Base-by-base conservation (phyloP, 306 rosid genomes). In the Lathyrus sativus region DNA sequence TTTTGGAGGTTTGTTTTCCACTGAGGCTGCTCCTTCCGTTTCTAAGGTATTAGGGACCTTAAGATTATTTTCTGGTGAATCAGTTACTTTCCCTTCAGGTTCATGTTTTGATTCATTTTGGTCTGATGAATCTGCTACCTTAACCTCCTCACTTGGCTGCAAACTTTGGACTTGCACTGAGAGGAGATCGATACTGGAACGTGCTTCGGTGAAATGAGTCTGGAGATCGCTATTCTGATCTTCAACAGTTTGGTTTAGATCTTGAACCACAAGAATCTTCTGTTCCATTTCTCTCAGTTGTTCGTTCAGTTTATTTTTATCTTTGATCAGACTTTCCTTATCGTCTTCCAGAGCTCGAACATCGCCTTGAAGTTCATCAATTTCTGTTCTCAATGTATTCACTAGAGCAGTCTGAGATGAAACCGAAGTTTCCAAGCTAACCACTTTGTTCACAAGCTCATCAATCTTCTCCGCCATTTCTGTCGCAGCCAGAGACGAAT, bases 381-480 rank as follows among this genome's bases (percentile, higher is more conserved):
- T 85, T 81, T 90, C 99, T 24, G 79, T 65, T 77, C 77, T 81
- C 76, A 90, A 61, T 71, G 85, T 83, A 31, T 78, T 76, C n/a
- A 90, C 84, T 6, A 85, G 76, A 63, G 95, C 97, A 5, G 77
- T 80, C 76, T 90, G 92, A 9, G 97, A 84, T 28, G 96, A 80
- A 67, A 95, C 82, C n/a, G 90, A 78, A 18, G 80, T 82, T 79
- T 91, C 97, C 81, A 95, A 84, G 81, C 50, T 69, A 59, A 88
- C 67, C 75, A 90, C 99, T 79, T 85, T 85, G 72, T 49, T 84
- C 62, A 90, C 99, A 60, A 95, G 95, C 77, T 77, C 92, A 33
- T 95, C 89, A 59, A 90, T 87, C 83, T 85, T 88, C 79, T 87
- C 99, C 26, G 84, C 95, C 96, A 95, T 84, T 68, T 88, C 96